Base-by-base conservation (phyloP, 2,329 filamentous ascomycete species). In the Geosmithia putterillii region DNA sequence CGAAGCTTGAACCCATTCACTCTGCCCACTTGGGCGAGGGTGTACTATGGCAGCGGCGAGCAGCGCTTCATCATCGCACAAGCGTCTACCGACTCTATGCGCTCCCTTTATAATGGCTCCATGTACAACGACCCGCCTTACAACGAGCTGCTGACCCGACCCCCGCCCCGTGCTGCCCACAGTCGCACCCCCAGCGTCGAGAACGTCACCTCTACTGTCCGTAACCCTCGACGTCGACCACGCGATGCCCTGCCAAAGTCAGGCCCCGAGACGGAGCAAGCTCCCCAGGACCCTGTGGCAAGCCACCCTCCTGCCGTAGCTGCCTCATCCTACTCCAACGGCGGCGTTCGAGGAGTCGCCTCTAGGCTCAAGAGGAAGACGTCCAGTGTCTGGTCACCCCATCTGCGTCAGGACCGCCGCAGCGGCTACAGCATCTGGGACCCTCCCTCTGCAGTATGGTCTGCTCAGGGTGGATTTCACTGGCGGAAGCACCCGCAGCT, bases 401-500 rank as follows among this genome's bases (percentile, higher is more conserved):
- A 88, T 60, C 63, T 89, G 23, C 72, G 73, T 42, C 66, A 69
- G 12, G 83, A 88, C 55, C 71, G 74, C 45, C 68, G 79, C 39
- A 67, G 69, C 44, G 62, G 67, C 46, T 74, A 67, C 50, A 83
- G 75, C 54, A 68, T 79, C 15, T 92, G 86, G 84, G 76, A 80
- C 47, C 79, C 86, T 2, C 86, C 86, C 1, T 81, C 79, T 1
- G 64, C 83, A 19, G 76, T 79, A 46, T 83, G 80, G 62, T 74
- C 74, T 9, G 62, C 74, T 3, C 76, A 79, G 35, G 75, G 73
- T 32, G 71, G 74, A 15, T 55, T 76, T 3, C 70, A 83, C 48
- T 80, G 79, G 42, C 74, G 75, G 48, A 74, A 83, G 47, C 89
- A 89, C 54, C 64, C 79, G 40, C 87, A 94, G 59, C 73, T 90